These are phyloP conservation scores for Vitis cinerea DNA, from an alignment of 164 flowering plant genomes.

Conservation along the genomic window DNA sequence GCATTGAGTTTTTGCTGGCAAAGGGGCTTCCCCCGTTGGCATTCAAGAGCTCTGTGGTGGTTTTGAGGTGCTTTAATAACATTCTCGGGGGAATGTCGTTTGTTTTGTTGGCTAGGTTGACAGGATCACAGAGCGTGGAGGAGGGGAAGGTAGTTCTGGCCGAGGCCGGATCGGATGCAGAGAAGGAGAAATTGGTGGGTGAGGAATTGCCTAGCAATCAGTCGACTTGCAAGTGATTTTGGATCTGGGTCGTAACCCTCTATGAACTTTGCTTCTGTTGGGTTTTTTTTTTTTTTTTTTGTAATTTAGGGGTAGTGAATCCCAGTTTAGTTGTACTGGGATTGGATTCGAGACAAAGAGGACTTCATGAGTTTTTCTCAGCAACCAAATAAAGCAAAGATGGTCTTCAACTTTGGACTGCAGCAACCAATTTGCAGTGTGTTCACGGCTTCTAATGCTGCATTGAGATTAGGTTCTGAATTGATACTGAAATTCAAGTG, in stretches of 20 bases:
- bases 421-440: no score
- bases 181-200: conserved; percentile 47
- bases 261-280: not conserved
- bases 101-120: conserved; percentile 78
- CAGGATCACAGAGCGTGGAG: conserved; percentile 76
- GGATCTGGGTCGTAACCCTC: not conserved
- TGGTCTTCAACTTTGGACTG: no score
- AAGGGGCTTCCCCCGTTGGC: conserved; percentile 55
- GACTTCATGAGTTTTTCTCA: no score
- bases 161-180: conserved; percentile 26
- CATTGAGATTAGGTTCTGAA: no score
- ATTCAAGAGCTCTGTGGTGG: conserved; percentile 72
- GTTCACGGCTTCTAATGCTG: no score
- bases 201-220: conserved; percentile 33
- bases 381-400: no score
- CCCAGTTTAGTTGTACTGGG: no score
- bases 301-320: no score
- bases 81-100: conserved; percentile 88
- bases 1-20: conserved; percentile 71
- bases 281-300: not conserved
- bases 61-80: conserved; percentile 72
- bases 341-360: no score
- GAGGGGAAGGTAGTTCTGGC: conserved; percentile 8
- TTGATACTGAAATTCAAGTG: no score
- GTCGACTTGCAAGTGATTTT: conserved; percentile 21